Evolutionary conservation across 805 yeast species (phyloP).

Genomic region (Saturnispora halmiae): DNA sequence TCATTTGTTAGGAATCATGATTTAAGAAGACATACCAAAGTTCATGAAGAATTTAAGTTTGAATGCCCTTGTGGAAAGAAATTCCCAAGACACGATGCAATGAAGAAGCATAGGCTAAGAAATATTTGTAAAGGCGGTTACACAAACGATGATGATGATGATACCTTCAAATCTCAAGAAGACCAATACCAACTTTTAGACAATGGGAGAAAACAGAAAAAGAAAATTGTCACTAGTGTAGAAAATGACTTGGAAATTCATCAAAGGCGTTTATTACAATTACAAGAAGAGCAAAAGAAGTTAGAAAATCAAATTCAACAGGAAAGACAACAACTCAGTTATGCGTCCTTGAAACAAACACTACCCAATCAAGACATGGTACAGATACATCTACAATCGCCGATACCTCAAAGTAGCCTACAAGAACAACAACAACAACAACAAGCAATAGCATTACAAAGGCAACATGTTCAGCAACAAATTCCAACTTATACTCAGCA

Average conservation of each 20-base stretch:
- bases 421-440: neutral
- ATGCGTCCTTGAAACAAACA: constrained; percentile 1
- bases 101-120: constrained; percentile 69
- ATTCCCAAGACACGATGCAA: constrained; percentile 83
- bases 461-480: constrained; percentile 2
- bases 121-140: constrained; percentile 78
- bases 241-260: constrained; percentile 1
- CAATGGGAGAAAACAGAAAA: neutral
- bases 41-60: constrained; percentile 66
- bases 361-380: neutral
- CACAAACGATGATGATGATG: constrained; percentile 18
- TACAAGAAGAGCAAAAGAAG: constrained; percentile 7
- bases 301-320: constrained; percentile 5
- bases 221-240: neutral
- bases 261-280: constrained; percentile 1
- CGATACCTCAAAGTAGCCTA: neutral
- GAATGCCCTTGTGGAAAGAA: constrained; percentile 90
- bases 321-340: constrained; percentile 10
- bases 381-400: neutral
- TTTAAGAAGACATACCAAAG: constrained; percentile 77
- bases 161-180: constrained; percentile 3
- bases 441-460: neutral
- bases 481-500: neutral
- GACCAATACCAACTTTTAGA: neutral
- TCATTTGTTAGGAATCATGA: constrained; percentile 95